phyloP scores from a whole-genome alignment of 495 filamentous ascomycete species.

The Elaphomyces granulatus region DNA sequence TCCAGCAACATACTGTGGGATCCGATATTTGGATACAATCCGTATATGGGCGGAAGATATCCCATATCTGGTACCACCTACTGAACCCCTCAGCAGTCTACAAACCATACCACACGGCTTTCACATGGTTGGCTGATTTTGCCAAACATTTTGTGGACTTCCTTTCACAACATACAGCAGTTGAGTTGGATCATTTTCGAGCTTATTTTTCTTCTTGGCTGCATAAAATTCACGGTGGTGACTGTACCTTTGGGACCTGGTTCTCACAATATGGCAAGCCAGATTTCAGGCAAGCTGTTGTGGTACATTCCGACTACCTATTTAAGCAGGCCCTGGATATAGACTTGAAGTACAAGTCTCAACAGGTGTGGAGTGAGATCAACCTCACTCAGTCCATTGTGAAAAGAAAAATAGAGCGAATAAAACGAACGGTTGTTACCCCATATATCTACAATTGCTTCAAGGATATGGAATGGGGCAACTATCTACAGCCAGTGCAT shows the following conservation, averaged over 20 bases:
- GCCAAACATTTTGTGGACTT: conserved; percentile 57
- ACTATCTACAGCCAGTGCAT: conserved; percentile 19
- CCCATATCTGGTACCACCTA: conserved; percentile 47
- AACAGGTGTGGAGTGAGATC: conserved; percentile 5
- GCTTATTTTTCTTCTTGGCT: conserved; percentile 42
- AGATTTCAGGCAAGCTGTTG: conserved; percentile 45
- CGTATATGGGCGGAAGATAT: conserved; percentile 11
- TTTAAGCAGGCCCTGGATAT: conserved; percentile 39
- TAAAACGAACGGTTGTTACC: conserved; percentile 46
- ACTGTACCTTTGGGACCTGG: conserved; percentile 34
- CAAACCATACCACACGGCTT: conserved; percentile 39
- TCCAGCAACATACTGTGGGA: conserved; percentile 26
- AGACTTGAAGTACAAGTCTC: conserved; percentile 9
- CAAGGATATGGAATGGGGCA: conserved; percentile 42
- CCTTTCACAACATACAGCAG: conserved; percentile 20
- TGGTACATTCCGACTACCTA: conserved; percentile 44
- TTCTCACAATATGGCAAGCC: conserved; percentile 21
- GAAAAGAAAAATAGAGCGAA: conserved; percentile 2
- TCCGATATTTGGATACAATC: conserved; percentile 50
- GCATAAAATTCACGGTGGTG: conserved; percentile 19
- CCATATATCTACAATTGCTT: conserved; percentile 51
- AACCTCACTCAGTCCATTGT: conserved; percentile 8
- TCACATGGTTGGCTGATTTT: conserved; percentile 52
- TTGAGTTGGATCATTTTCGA: conserved; percentile 39
- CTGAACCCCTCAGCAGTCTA: conserved; percentile 42